Evolutionary conservation across 352 stramenopile genomes (phyloP).

Genomic region (Globisporangium nagaii): DNA sequence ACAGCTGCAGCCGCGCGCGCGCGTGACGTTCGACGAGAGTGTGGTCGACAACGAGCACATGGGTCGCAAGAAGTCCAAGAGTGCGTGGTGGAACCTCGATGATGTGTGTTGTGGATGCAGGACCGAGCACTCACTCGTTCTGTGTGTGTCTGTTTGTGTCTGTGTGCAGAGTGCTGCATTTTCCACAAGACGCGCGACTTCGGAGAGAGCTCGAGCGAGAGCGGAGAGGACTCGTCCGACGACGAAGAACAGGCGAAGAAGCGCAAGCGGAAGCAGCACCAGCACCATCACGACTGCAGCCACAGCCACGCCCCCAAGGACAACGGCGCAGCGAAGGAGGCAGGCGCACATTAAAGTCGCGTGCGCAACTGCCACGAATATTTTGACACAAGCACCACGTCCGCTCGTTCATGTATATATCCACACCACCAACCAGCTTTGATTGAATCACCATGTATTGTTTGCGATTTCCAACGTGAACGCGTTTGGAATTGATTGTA

Average conservation of each 20-base stretch:
- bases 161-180: slow-evolving; percentile 82
- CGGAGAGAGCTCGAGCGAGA: slow-evolving; percentile 90
- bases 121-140: neutral
- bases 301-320: slow-evolving; percentile 1
- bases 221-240: slow-evolving; percentile 72
- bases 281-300: slow-evolving; percentile 15
- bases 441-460: neutral
- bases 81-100: slow-evolving; percentile 20
- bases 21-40: slow-evolving; percentile 85
- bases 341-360: neutral
- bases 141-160: neutral
- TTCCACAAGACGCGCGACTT: slow-evolving; percentile 92
- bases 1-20: slow-evolving; percentile 71
- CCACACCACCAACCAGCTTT: neutral
- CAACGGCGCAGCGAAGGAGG: neutral
- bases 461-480: neutral
- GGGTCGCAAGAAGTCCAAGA: slow-evolving; percentile 88
- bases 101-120: neutral
- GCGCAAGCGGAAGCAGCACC: neutral
- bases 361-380: neutral
- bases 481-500: neutral
- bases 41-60: slow-evolving; percentile 93
- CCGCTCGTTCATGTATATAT: slow-evolving; percentile 4
- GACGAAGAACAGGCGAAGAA: slow-evolving; percentile 18
- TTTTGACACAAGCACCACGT: neutral